Conservation (phyloP, 306 rosid genomes). For the Pachyrhizus erosus region DNA sequence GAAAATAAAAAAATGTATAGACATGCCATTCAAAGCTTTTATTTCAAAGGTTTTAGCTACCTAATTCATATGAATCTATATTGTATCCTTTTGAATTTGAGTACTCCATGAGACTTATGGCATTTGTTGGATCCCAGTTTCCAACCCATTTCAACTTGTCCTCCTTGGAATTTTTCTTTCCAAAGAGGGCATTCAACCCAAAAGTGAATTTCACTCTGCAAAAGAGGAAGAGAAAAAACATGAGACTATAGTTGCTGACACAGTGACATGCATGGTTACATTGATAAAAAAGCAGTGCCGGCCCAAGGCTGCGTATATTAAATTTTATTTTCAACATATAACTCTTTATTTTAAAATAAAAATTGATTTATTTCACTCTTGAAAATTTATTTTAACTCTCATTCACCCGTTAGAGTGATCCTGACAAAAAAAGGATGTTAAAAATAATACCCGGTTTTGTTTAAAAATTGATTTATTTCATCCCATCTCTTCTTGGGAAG, state of each 20-base stretch:
- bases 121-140: conserved; percentile 59
- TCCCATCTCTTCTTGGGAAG: conserved; percentile 62
- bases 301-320: no score
- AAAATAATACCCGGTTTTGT: conserved; percentile 44
- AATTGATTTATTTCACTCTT: no score
- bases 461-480: conserved; percentile 47
- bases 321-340: no score
- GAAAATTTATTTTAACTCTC: no score
- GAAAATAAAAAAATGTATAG: neutral
- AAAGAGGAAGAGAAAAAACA: neutral
- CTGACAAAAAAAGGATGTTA: neutral
- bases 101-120: conserved; percentile 60
- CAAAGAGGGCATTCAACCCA: conserved; percentile 63
- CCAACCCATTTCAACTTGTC: conserved; percentile 52
- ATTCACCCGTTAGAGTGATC: no score
- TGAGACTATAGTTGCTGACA: neutral
- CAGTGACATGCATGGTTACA: neutral
- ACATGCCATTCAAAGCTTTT: neutral
- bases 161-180: conserved; percentile 45
- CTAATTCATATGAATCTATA: conserved; percentile 72
- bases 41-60: conserved; percentile 27
- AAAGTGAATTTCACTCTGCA: conserved; percentile 63
- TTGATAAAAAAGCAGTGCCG: no score
- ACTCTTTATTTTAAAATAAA: no score
- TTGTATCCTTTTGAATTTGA: conserved; percentile 63